Base-by-base conservation (phyloP, 2,329 filamentous ascomycete species). In the Scopulariopsis brevicaulis region DNA sequence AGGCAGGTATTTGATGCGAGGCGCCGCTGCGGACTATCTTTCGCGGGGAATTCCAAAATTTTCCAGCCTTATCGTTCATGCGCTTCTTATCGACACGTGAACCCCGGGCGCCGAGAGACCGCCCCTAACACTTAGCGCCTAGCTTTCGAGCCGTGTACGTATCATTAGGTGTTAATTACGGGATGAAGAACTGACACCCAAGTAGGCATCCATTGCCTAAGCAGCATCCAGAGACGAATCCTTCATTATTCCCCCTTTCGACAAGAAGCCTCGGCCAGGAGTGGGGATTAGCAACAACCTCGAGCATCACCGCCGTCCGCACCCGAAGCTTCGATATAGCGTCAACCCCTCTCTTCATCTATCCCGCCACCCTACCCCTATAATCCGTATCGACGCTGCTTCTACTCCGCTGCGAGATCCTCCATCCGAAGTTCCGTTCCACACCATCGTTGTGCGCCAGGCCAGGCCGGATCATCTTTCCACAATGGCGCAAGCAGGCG, bases 401-500 rank as follows among this genome's bases (percentile, higher is more conserved):
- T 24, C 46, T 14, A 50, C 18, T 48, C 43, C 6, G 8, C 20
- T n/a, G 7, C 40, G 22, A 50, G 20, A 40, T 24, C 46, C 46
- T 22, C 46, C 46, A 50, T 24, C 20, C n/a, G 40, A 22, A 50
- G 46, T 50, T 24, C 20, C 20, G 22, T 50, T 50, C 46, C 6
- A 50, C 22, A 20, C 43, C 20, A 50, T 50, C 22, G 46, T 24
- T 14, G 46, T 50, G 46, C 46, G 46, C 20, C n/a, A 50, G 10
- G 14, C n/a, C 22, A 50, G 20, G 46, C 46, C 46, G 46, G 22
- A 50, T 50, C 46, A 24, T 20, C 10, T 24, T 50, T 50, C 20
- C 73, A 83, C 71, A 71, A 96, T 96, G 92, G 89, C 92, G 73
- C 85, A 90, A 76, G 77, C 78, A 62, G 86, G 85, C 69, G 89